Conservation (phyloP, 306 rosid species). For the Cucumis melo region DNA sequence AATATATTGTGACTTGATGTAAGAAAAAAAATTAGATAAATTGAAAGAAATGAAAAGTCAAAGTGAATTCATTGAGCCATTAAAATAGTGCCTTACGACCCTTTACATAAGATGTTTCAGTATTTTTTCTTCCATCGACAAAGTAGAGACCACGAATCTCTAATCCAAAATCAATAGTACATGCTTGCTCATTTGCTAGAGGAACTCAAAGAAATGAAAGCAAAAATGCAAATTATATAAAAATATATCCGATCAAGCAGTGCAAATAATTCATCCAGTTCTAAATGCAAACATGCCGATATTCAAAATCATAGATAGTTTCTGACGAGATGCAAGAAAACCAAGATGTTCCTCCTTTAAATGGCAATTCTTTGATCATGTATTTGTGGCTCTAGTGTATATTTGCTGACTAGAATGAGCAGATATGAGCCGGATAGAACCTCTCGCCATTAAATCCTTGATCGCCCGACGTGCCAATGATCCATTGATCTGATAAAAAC, state of each 20-base stretch:
- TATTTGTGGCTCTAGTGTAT: constrained; percentile 6
- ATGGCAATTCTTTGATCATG: not conserved
- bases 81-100: no score
- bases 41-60: no score
- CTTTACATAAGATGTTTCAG: no score
- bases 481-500: not conserved
- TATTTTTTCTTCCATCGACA: no score
- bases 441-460: constrained; percentile 8
- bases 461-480: constrained; percentile 7
- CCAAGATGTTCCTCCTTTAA: not conserved
- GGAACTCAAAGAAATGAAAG: no score
- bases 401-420: constrained; percentile 7
- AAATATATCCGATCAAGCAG: not conserved
- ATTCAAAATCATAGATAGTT: not conserved
- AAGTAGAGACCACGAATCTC: no score
- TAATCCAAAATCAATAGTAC: no score
- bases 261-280: not conserved
- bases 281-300: not conserved
- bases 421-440: not conserved
- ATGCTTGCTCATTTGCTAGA: no score
- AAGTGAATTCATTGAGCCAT: no score
- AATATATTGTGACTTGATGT: no score
- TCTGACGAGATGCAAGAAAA: not conserved
- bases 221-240: no score
- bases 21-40: no score